Evolutionary conservation across 352 stramenopile species (phyloP).

Genomic region (Phytophthora megakarya): DNA sequence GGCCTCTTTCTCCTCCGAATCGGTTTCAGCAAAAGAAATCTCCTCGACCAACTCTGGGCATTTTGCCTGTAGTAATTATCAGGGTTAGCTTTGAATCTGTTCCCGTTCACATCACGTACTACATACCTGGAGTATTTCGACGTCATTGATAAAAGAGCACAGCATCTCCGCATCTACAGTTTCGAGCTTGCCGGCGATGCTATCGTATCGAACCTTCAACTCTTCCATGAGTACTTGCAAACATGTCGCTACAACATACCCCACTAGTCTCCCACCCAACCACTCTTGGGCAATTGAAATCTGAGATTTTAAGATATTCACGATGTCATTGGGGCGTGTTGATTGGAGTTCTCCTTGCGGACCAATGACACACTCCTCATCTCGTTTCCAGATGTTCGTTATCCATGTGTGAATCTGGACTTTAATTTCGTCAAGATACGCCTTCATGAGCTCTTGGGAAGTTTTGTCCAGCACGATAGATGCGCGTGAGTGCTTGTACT

Average conservation of each 20-base stretch:
- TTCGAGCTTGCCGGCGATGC: slow-evolving; percentile 47
- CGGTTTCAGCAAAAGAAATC: slow-evolving; percentile 78
- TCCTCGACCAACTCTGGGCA: slow-evolving; percentile 83
- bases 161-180: slow-evolving; percentile 71
- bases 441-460: slow-evolving; percentile 73
- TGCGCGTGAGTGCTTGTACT: slow-evolving; percentile 75
- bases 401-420: slow-evolving; percentile 84
- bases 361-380: slow-evolving; percentile 70
- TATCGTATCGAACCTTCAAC: slow-evolving; percentile 72
- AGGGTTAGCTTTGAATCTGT: slow-evolving; percentile 1
- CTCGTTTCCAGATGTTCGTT: slow-evolving; percentile 85
- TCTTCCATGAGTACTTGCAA: slow-evolving; percentile 76
- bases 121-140: slow-evolving; percentile 74
- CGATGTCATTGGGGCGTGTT: slow-evolving; percentile 83
- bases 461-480: slow-evolving; percentile 72
- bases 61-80: slow-evolving; percentile 54
- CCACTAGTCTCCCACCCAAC: slow-evolving; percentile 68
- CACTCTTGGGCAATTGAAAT: slow-evolving; percentile 87
- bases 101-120: too few relatives aligned
- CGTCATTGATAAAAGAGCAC: slow-evolving; percentile 89
- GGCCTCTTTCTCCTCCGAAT: slow-evolving; percentile 74
- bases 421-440: slow-evolving; percentile 80
- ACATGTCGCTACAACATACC: slow-evolving; percentile 72
- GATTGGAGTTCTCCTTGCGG: slow-evolving; percentile 71
- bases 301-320: slow-evolving; percentile 88